Evolutionary conservation across 2,329 filamentous ascomycete species (phyloP), one percentile per base, ranked within the genome.

Genomic region (Calonectria multiphialidica): DNA sequence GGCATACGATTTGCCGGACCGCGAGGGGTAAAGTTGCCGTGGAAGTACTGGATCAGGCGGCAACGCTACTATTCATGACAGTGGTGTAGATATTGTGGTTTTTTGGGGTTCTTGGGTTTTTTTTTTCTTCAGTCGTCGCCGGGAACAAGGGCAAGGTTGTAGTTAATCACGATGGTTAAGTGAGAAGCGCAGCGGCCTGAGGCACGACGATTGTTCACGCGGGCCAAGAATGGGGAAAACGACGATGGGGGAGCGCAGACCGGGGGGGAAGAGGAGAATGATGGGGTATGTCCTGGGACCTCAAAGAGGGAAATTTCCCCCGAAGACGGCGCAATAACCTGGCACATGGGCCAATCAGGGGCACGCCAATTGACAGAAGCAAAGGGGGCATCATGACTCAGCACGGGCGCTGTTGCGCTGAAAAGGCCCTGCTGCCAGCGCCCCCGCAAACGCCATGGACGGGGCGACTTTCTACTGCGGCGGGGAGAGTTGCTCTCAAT

Each of bases 271-370:
- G 45, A 65, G 49, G 37, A 57, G 16, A 59, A 30, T 42, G 59
- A 62, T 65, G 69, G 69, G 50, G 53, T 57, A 65, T 59, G 61
- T 61, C 64, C 71, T 23, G 7, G 37, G 33, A 13, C 1, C 53
- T 21, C 35, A 62, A 75, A 77, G 61, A 74, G 74, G 76, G 76
- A 74, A 78, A 78, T 70, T 74, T 65, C 68, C 75, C 72, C 76
- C 75, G 75, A 70, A 45, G 62, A 30, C 70, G 59, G 55, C 47
- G 65, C 62, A 45, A 50, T 33, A 30, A 13, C 21, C 49, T n/a
- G 15, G 9, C 47, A 7, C 57, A 16, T 42, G 21, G 21, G 18
- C 76, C 67, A 76, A 78, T 77, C 59, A 72, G 1, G 37, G 25
- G 3, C 0, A 2, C 0, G 4, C 0, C 25, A 68, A 74, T 75